These are phyloP conservation scores for Capronia americana DNA, from an alignment of 2,329 filamentous ascomycete species.

Conservation along the genomic window DNA sequence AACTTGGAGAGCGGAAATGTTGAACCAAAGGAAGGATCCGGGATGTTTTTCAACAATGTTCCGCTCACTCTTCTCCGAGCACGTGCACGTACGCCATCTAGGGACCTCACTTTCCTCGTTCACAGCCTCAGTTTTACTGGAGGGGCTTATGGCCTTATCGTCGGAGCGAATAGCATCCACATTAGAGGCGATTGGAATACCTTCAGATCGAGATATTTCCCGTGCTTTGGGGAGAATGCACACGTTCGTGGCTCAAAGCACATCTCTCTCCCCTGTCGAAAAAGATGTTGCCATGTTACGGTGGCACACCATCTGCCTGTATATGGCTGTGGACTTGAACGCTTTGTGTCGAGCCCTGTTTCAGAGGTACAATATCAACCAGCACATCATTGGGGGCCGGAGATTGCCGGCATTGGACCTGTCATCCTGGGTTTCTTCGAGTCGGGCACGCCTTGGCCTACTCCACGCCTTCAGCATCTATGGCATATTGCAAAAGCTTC, in stretches of 20 bases:
- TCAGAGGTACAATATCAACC: constrained; percentile 47
- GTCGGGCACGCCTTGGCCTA: constrained; percentile 50
- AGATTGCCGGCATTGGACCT: constrained; percentile 46
- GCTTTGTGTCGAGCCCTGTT: constrained; percentile 51
- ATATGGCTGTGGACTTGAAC: constrained; percentile 51
- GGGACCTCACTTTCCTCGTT: constrained; percentile 16
- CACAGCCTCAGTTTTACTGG: constrained; percentile 43
- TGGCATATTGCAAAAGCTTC: constrained; percentile 53
- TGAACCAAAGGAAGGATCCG: background rate
- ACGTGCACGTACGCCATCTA: constrained; percentile 40
- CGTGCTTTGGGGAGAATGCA: constrained; percentile 49
- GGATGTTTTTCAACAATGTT: constrained; percentile 43
- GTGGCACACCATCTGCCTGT: constrained; percentile 55
- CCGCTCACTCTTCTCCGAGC: constrained; percentile 50
- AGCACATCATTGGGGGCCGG: constrained; percentile 47
- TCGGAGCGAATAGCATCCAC: constrained; percentile 49
- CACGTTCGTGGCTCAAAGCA: constrained; percentile 48
- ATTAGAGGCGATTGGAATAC: constrained; percentile 48
- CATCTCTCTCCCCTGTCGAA: constrained; percentile 46
- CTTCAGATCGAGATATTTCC: constrained; percentile 48
- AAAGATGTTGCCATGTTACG: constrained; percentile 50
- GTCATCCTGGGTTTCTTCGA: constrained; percentile 47
- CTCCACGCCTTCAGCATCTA: constrained; percentile 55
- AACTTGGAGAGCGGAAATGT: constrained; percentile 39
- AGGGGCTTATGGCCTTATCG: constrained; percentile 53